phyloP scores from a whole-genome alignment of 768 basidiomycete genomes.

The Lactifluus subvellereus region DNA sequence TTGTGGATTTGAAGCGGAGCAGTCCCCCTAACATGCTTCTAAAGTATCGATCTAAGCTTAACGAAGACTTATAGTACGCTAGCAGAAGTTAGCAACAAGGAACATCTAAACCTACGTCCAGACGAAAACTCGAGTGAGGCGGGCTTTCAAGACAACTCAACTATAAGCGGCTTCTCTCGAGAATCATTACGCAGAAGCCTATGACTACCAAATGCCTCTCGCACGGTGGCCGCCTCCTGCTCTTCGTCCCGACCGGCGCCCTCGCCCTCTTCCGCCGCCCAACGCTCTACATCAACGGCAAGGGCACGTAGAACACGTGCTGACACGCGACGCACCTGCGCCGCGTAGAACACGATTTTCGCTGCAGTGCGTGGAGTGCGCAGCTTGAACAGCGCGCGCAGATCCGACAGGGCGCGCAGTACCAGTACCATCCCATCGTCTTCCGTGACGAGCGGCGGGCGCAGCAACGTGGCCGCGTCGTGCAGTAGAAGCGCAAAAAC shows the following conservation, averaged over 20 bases:
- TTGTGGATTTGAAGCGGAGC: too few relatives aligned
- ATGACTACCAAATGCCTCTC: neutral
- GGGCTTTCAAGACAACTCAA: neutral
- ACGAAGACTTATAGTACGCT: too few relatives aligned
- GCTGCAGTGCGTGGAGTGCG: constrained; percentile 38
- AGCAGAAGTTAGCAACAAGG: too few relatives aligned
- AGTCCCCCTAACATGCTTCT: too few relatives aligned
- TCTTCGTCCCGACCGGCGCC: too few relatives aligned
- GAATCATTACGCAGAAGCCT: neutral
- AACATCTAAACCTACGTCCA: too few relatives aligned
- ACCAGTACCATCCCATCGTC: constrained; percentile 33
- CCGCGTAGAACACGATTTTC: constrained; percentile 68
- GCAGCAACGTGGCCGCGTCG: constrained; percentile 51
- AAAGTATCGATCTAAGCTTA: too few relatives aligned
- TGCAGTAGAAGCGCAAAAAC: constrained; percentile 49
- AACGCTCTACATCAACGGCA: constrained; percentile 8
- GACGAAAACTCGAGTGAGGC: too few relatives aligned
- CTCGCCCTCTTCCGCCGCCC: constrained; percentile 10
- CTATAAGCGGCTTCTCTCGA: neutral
- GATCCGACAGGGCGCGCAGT: constrained; percentile 52
- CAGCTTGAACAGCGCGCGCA: constrained; percentile 38
- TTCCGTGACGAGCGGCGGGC: constrained; percentile 37
- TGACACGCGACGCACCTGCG: constrained; percentile 36
- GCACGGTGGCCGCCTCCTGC: neutral
- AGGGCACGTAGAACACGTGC: constrained; percentile 1